Conservation (phyloP, 257 asterid genomes). For the Fraxinus pennsylvanica region DNA sequence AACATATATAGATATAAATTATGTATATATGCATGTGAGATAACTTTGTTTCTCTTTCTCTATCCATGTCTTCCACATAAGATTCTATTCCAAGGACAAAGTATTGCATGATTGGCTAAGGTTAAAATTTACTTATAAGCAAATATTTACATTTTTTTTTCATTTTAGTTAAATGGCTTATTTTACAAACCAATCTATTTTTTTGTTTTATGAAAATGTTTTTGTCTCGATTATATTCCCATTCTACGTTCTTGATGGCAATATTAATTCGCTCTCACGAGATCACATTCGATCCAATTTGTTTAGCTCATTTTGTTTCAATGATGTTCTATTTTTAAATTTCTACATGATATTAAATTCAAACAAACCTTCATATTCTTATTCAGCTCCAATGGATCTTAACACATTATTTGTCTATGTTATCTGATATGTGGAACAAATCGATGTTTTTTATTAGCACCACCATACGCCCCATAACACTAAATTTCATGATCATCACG, state of each 20-base stretch:
- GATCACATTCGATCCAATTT: neutral
- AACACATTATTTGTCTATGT: neutral
- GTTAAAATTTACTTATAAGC: neutral
- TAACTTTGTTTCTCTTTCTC: neutral
- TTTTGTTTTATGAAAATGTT: too few species aligned
- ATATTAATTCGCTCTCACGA: neutral
- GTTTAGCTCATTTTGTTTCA: neutral
- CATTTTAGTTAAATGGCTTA: neutral
- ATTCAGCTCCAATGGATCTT: neutral
- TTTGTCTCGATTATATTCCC: neutral
- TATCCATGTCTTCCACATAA: neutral
- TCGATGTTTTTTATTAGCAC: neutral
- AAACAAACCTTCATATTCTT: neutral
- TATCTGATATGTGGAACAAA: neutral
- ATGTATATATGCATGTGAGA: neutral
- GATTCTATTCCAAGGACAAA: neutral
- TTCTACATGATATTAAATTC: neutral
- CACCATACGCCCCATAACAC: too few species aligned
- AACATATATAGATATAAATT: conserved; percentile 31
- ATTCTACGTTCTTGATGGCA: neutral
- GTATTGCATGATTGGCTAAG: neutral
- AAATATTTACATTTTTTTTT: too few species aligned
- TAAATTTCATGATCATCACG: too few species aligned
- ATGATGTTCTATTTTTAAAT: neutral
- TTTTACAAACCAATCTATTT: neutral